Conservation (phyloP, 345 rosid genomes). For the Dipteronia dyeriana region DNA sequence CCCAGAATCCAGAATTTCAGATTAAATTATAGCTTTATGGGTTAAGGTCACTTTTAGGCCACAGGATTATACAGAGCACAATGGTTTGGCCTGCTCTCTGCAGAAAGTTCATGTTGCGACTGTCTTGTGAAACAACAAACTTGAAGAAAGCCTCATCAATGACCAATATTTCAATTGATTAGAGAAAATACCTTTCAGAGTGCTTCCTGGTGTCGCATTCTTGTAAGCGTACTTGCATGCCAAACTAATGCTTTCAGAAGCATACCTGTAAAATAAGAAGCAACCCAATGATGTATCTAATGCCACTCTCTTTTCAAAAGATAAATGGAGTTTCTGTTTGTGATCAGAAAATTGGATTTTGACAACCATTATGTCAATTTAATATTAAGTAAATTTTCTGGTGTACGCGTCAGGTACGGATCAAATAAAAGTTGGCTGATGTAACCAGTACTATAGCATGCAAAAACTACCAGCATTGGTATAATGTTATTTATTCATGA, state of each 20-base stretch:
- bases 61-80: neutral
- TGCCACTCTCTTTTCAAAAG: neutral
- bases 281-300: neutral
- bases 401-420: neutral
- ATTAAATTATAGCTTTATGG: neutral
- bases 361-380: neutral
- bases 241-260: conserved; percentile 78
- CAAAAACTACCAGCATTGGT: neutral
- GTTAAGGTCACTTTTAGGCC: conserved; percentile 3
- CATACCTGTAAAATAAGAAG: conserved; percentile 54
- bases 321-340: neutral
- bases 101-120: neutral
- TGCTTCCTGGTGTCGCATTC: conserved; percentile 86
- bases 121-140: neutral
- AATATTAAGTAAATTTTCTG: neutral
- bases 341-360: conserved; percentile 5
- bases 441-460: neutral
- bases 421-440: neutral
- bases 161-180: neutral
- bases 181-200: conserved; percentile 59
- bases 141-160: neutral
- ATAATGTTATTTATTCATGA: neutral
- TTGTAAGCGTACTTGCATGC: conserved; percentile 88
- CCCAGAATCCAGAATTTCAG: neutral
- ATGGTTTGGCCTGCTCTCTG: neutral